These are phyloP conservation scores for Ambrosiella cleistominuta DNA, from an alignment of 2,329 filamentous ascomycete species.

Conservation along the genomic window DNA sequence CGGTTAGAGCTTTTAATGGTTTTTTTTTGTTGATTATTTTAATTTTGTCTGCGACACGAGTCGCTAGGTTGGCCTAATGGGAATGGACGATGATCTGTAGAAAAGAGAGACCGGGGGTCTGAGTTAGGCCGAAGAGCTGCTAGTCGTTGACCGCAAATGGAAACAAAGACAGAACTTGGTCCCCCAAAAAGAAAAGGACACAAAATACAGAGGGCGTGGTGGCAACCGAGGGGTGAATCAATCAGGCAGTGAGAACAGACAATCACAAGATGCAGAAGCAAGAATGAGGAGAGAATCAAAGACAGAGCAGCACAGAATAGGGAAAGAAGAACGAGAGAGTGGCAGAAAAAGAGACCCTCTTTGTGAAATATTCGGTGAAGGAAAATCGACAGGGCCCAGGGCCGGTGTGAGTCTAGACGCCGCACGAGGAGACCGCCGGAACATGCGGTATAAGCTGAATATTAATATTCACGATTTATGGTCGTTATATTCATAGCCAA, in stretches of 20 bases:
- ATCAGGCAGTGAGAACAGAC: neutral
- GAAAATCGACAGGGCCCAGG: neutral
- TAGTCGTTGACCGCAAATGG: neutral
- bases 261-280: slow-evolving; percentile 3
- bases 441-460: neutral
- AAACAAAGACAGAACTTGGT: neutral
- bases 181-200: neutral
- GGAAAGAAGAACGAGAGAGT: neutral
- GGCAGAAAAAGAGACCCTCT: neutral
- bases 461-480: neutral
- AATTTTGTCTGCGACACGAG: too few species aligned
- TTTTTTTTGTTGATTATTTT: neutral
- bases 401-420: neutral
- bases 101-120: neutral
- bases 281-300: neutral
- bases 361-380: neutral
- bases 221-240: neutral
- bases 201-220: neutral
- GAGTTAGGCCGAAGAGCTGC: neutral
- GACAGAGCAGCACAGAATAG: neutral
- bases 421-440: neutral
- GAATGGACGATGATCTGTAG: too few species aligned
- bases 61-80: too few species aligned
- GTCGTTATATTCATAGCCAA: neutral
- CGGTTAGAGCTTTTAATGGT: neutral